Evolutionary conservation across 2,329 filamentous ascomycete species (phyloP).

Genomic region (Trichoderma semiorbis): DNA sequence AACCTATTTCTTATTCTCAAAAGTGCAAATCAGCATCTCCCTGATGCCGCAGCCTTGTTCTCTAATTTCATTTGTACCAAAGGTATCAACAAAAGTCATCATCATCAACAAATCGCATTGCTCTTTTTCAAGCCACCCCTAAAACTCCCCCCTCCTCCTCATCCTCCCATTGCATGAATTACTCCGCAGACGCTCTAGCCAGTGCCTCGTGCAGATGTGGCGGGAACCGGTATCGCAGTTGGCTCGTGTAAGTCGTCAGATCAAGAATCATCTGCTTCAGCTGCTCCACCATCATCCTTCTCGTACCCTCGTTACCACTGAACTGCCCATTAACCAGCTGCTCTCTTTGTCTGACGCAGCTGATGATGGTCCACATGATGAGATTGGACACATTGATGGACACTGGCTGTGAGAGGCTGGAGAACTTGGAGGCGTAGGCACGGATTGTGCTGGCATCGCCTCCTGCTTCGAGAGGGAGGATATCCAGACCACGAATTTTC

Average conservation of each 20-base stretch:
- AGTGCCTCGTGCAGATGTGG: slow-evolving; percentile 84
- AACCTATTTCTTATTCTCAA: not conserved
- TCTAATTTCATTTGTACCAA: not conserved
- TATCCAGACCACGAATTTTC: slow-evolving; percentile 70
- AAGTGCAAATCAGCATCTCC: not conserved
- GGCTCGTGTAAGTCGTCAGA: slow-evolving; percentile 87
- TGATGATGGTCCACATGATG: slow-evolving; percentile 88
- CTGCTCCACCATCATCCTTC: slow-evolving; percentile 62
- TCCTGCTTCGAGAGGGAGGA: slow-evolving; percentile 73
- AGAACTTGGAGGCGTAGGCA: slow-evolving; percentile 74
- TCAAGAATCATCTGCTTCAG: slow-evolving; percentile 81
- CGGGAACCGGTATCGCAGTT: slow-evolving; percentile 87
- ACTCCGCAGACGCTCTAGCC: slow-evolving; percentile 74
- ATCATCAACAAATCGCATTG: not conserved
- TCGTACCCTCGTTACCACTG: slow-evolving; percentile 66
- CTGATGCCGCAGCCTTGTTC: not conserved
- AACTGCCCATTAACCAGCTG: slow-evolving; percentile 67
- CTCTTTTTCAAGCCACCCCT: not conserved
- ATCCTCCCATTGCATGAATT: slow-evolving; percentile 19
- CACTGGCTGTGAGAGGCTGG: slow-evolving; percentile 72
- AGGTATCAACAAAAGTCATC: slow-evolving; percentile 13
- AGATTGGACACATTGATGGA: slow-evolving; percentile 87
- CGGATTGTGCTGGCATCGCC: slow-evolving; percentile 79
- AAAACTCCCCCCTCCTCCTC: not conserved
- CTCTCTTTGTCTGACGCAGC: slow-evolving; percentile 75